Percentiles rank a stretch among this genome's conserved stretches.
phyloP scores from a whole-genome alignment of 2,329 filamentous ascomycete genomes.

The Apiospora phragmitis region DNA sequence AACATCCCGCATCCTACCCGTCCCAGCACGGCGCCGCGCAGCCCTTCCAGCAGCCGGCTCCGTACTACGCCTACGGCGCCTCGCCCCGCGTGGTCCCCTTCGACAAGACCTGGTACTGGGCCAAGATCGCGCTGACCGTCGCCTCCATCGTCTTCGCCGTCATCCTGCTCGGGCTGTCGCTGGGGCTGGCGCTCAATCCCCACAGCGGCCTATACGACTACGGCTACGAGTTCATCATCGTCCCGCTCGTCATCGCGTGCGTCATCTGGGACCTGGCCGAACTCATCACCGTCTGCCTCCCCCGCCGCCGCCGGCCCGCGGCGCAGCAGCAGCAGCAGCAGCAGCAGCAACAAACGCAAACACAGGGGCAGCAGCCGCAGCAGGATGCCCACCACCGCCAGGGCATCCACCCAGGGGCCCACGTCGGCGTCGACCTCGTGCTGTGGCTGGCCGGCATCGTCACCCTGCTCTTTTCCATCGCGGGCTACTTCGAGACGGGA shows the following conservation, averaged over 20 bases:
- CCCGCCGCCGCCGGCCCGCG: background rate
- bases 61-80: background rate
- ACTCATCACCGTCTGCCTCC: constrained; percentile 14
- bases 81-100: constrained; percentile 12
- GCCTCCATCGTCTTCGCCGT: constrained; percentile 13
- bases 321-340: background rate
- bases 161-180: constrained; percentile 8
- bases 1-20: background rate
- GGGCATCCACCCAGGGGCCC: constrained; percentile 16
- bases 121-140: constrained; percentile 12
- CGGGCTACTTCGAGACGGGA: background rate
- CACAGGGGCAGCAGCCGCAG: too few species aligned
- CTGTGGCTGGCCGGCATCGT: constrained; percentile 14
- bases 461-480: constrained; percentile 9
- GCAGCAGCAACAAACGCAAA: background rate
- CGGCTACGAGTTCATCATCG: background rate
- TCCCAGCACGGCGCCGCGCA: background rate
- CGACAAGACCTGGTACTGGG: constrained; percentile 15
- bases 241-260: constrained; percentile 9
- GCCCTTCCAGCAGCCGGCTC: background rate
- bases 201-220: background rate
- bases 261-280: constrained; percentile 15
- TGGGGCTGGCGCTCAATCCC: background rate
- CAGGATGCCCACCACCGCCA: background rate
- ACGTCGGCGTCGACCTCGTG: constrained; percentile 15